Conservation (phyloP, 805 yeast genomes). For the Myxozyma kluyveri region DNA sequence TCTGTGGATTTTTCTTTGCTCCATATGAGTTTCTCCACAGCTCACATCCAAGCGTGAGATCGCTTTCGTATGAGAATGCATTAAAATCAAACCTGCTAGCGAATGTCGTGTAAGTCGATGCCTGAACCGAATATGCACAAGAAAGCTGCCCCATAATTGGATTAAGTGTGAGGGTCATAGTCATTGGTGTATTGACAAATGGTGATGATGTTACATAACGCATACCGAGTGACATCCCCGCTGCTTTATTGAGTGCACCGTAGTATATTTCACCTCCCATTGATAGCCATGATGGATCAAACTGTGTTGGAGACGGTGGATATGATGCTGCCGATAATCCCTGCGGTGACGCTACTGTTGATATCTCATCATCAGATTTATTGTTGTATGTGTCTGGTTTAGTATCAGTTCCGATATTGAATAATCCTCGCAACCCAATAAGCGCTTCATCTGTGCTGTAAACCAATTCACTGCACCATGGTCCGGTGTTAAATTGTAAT, state of each 20-base stretch:
- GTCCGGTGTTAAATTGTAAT: constrained; percentile 64
- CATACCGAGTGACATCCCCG: constrained; percentile 82
- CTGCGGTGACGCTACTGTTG: neutral
- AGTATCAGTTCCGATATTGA: constrained; percentile 52
- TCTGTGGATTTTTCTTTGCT: no score
- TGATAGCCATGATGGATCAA: constrained; percentile 53
- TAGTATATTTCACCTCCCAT: constrained; percentile 88
- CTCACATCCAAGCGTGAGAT: constrained; percentile 82
- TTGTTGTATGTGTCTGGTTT: no score
- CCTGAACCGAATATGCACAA: constrained; percentile 80
- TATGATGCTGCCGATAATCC: neutral
- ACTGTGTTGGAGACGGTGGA: neutral
- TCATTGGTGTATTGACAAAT: constrained; percentile 82
- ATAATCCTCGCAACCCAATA: constrained; percentile 75
- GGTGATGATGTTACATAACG: constrained; percentile 83
- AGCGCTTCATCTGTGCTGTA: constrained; percentile 82
- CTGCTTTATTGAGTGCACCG: constrained; percentile 77
- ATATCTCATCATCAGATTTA: neutral
- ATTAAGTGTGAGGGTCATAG: constrained; percentile 80
- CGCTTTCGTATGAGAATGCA: constrained; percentile 83
- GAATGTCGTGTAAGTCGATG: constrained; percentile 70
- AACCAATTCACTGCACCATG: constrained; percentile 66
- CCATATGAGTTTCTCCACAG: constrained; percentile 47
- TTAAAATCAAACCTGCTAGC: constrained; percentile 87
- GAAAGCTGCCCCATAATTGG: constrained; percentile 89